These are phyloP conservation scores for Trichoderma lentiforme DNA, from an alignment of 2,329 filamentous ascomycete species.

Conservation along the genomic window DNA sequence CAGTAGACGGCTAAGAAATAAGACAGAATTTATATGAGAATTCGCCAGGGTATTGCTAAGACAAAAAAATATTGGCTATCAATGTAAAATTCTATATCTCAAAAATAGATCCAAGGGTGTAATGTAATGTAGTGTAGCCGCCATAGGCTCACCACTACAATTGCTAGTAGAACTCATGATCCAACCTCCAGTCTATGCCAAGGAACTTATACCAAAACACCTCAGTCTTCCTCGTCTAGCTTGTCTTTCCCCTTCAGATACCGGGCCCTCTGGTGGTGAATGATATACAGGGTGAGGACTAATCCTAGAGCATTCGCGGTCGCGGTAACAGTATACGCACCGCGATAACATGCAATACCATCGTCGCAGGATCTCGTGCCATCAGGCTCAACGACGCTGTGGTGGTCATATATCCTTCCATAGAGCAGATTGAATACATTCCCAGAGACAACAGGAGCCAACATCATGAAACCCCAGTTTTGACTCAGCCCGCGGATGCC, in stretches of 20 bases:
- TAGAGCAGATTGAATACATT: slow-evolving; percentile 94
- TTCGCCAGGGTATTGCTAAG: neutral
- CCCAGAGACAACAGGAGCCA: slow-evolving; percentile 81
- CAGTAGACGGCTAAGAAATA: neutral
- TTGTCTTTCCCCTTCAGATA: slow-evolving; percentile 33
- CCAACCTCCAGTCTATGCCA: neutral
- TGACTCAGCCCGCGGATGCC: slow-evolving; percentile 85
- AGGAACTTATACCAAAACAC: neutral
- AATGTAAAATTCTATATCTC: neutral
- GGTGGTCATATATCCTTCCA: slow-evolving; percentile 75
- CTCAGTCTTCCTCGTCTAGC: slow-evolving; percentile 16
- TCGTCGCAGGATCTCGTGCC: slow-evolving; percentile 73
- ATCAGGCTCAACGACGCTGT: slow-evolving; percentile 64
- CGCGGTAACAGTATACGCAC: slow-evolving; percentile 78
- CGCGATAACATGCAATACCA: slow-evolving; percentile 75
- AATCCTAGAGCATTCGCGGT: slow-evolving; percentile 67
- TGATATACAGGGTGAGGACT: slow-evolving; percentile 66
- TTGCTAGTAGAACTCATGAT: neutral
- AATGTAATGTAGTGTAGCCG: neutral
- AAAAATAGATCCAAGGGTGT: neutral
- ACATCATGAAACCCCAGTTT: slow-evolving; percentile 95
- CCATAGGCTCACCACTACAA: neutral
- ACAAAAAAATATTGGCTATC: neutral
- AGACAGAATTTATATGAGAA: neutral
- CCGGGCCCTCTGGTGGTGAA: slow-evolving; percentile 53